A percentile compares a stretch with the other conserved stretches of the same genome.
Evolutionary conservation across 2,329 filamentous ascomycete genomes (phyloP).

Genomic region (Torrubiella hemipterigena): DNA sequence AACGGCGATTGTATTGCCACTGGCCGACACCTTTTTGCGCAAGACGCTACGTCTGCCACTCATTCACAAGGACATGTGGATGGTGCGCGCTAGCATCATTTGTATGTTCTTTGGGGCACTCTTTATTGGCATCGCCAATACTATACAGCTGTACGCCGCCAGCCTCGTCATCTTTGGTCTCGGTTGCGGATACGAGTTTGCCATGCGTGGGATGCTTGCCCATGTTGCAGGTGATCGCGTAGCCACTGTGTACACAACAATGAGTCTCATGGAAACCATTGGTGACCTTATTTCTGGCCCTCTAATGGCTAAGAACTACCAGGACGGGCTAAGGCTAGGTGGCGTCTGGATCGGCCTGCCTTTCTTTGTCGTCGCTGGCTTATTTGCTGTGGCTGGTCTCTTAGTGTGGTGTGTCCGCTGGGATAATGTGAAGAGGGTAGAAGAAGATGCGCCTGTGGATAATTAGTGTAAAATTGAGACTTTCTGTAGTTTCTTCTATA

Average conservation of each 20-base stretch:
- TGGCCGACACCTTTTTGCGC: neutral
- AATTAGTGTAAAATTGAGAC: too few species aligned
- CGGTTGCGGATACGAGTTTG: neutral
- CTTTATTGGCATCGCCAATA: neutral
- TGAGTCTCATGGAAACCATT: neutral
- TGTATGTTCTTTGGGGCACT: neutral
- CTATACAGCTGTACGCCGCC: neutral
- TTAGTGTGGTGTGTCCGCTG: neutral
- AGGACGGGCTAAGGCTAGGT: neutral
- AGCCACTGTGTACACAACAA: neutral
- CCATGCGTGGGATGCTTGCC: neutral
- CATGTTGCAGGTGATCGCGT: neutral
- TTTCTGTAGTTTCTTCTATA: too few species aligned
- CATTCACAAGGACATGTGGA: conserved; percentile 1
- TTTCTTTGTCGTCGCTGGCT: neutral
- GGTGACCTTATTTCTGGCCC: neutral
- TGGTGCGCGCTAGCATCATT: neutral
- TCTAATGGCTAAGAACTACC: neutral
- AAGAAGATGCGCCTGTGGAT: too few species aligned
- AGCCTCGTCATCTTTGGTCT: neutral
- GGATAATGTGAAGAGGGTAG: too few species aligned
- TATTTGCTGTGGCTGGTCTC: neutral
- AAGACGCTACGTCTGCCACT: neutral
- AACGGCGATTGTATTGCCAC: neutral
- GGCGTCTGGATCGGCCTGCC: neutral